Evolutionary conservation across 2,329 filamentous ascomycete genomes (phyloP).

Genomic region (Claviceps quebecensis): DNA sequence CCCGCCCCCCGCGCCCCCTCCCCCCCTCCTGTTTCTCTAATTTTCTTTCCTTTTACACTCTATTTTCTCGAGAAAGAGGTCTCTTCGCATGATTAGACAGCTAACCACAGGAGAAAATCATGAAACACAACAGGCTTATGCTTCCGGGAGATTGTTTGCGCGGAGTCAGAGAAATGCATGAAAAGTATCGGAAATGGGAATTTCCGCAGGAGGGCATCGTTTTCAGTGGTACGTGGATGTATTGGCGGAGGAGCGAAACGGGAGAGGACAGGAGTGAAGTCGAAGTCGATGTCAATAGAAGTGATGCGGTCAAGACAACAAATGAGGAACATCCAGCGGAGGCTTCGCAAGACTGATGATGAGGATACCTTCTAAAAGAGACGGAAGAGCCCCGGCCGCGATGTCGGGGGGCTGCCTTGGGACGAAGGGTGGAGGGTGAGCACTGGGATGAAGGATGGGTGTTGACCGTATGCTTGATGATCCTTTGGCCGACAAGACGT

Average conservation of each 20-base stretch:
- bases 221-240: slow-evolving; percentile 12
- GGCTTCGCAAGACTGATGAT: no score
- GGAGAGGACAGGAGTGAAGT: neutral
- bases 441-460: no score
- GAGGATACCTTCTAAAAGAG: no score
- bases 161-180: slow-evolving; percentile 8
- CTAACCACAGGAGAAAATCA: neutral
- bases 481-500: no score
- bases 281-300: neutral
- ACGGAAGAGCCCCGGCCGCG: no score
- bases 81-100: neutral
- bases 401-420: no score
- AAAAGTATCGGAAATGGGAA: slow-evolving; percentile 4
- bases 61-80: no score
- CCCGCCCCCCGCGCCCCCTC: no score
- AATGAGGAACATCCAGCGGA: neutral
- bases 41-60: no score
- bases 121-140: neutral
- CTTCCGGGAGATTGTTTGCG: neutral
- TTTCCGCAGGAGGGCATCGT: slow-evolving; percentile 10
- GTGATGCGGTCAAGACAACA: neutral
- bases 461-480: no score
- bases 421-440: no score
- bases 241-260: slow-evolving; percentile 4
- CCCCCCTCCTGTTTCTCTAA: neutral